Evolutionary conservation across 2,329 filamentous ascomycete genomes (phyloP), one percentile per base, ranked within the genome.

Genomic region (Penicillium sp.): DNA sequence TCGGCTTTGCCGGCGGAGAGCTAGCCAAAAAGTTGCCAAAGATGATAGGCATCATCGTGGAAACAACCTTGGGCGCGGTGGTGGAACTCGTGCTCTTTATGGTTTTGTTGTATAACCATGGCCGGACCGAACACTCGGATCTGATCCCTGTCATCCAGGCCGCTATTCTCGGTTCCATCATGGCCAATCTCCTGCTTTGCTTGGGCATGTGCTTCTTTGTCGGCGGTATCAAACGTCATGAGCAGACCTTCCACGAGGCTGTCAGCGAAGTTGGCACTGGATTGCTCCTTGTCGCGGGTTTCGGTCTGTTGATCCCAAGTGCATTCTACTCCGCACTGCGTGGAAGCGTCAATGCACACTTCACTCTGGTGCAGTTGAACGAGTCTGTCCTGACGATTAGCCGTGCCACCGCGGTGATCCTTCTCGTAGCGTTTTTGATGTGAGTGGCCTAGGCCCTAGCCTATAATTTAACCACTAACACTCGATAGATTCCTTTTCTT

Each of bases 1-100:
- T 89, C 46, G 85, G 85, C 0, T 89, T 89, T 60, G 82, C 84
- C 6, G 84, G 84, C 13, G 80, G 84, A 56, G 83, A 87, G 63
- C 69, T 88, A 52, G 80, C 84, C 1, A 78, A 83, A 53, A 91
- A 91, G 69, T 69, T 91, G 49, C 85, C 85, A 29, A 87, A 87
- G 61, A 85, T 88, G 8, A 68, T 83, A 43, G 68, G 68, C 21
- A 61, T 70, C 7, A 51, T 74, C 38, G 54, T 79, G 9, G 78
- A 80, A 59, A 79, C 75, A 1, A 75, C 75, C 0, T 67, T 89
- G 45, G 86, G 85, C 2, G 87, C 85, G 0, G 70, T 89, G 9
- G 87, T 93, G 45, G 88, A 95, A 64, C 84, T 94, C 49, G 79
- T 94, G 41, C 72, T 94, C 28, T 93, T 94, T 69, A 84, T 91